Base-by-base conservation (phyloP, 2,329 filamentous ascomycete species). In the Didymosphaeria variabile region DNA sequence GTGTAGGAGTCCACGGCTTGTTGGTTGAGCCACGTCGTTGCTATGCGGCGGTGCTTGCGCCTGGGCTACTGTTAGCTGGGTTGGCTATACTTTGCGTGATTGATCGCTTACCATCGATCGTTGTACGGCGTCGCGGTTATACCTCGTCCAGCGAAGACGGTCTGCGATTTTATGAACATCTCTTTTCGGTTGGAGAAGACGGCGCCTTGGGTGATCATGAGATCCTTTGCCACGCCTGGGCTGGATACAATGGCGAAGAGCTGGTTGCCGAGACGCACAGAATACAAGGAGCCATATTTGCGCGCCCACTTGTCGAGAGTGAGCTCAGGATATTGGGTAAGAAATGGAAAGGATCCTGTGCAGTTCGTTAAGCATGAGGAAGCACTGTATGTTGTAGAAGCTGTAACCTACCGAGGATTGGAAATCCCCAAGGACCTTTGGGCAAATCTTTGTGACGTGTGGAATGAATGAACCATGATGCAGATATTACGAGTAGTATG, bases 21-120 rank as follows among this genome's bases (percentile, higher is more conserved):
- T 42, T 57, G 65, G 29, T 54, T 59, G 10, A 67, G 55, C 66
- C 60, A 66, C n/a, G 55, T 53, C 3, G n/a, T 56, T 26, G 66
- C 66, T 38, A 69, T 64, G 47, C 60, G 58, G 47, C 65, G 60
- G 49, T 64, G 59, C 31, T 63, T 67, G 13, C 61, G 53, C 65
- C 62, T 67, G 5, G 1, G 3, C 9, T 29, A 19, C 19, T 7
- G 31, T 50, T 13, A 50, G 32, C 23, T 12, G 19, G 13, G 26
- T n/a, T n/a, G 13, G 8, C 46, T 12, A n/a, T 13, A 29, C 13
- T 21, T 12, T 6, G 3, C 5, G 6, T 9, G 3, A 52, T n/a
- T 5, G 6, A 15, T 21, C 42, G 34, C 42, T 49, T 49, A 50
- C 62, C 60, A 63, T 21, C 46, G 57, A n/a, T 63, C 55, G 19